Evolutionary conservation across 768 basidiomycete species (phyloP).

Genomic region (Lyophyllum shimeji): DNA sequence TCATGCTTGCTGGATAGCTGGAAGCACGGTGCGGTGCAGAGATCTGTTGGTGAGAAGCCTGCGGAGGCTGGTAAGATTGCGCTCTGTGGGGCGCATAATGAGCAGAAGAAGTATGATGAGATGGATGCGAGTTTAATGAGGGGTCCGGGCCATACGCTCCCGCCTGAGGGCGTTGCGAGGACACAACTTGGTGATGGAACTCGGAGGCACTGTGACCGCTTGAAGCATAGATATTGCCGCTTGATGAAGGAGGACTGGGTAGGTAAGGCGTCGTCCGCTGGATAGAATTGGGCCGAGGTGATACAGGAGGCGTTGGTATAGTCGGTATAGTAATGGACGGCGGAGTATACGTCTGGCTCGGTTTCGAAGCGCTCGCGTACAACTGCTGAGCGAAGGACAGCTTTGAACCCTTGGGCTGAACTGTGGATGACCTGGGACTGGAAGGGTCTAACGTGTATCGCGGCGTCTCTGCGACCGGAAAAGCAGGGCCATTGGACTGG

Average conservation of each 20-base stretch:
- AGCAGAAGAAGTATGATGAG: neutral
- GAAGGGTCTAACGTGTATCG: neutral
- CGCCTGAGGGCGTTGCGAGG: neutral
- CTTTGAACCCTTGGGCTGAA: slow-evolving; percentile 6
- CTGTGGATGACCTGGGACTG: neutral
- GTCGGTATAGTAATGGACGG: neutral
- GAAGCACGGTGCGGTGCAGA: slow-evolving; percentile 9
- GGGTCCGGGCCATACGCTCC: neutral
- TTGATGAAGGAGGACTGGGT: neutral
- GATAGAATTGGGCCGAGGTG: neutral
- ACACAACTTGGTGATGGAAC: neutral
- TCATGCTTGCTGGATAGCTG: slow-evolving; percentile 2
- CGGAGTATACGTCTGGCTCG: neutral
- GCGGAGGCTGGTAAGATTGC: slow-evolving; percentile 9
- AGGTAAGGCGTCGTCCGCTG: neutral
- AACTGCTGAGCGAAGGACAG: slow-evolving; percentile 17
- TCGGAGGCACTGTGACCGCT: neutral
- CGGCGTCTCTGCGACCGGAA: neutral
- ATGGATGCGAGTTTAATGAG: neutral
- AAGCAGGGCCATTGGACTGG: neutral
- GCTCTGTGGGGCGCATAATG: slow-evolving; percentile 4
- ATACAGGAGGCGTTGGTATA: neutral
- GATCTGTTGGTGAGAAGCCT: neutral
- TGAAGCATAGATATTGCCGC: neutral
- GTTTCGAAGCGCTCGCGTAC: slow-evolving; percentile 14